A percentile compares a stretch with the other conserved stretches of the same genome.
Evolutionary conservation across 352 stramenopile species (phyloP).

Genomic region (Thraustotheca clavata): DNA sequence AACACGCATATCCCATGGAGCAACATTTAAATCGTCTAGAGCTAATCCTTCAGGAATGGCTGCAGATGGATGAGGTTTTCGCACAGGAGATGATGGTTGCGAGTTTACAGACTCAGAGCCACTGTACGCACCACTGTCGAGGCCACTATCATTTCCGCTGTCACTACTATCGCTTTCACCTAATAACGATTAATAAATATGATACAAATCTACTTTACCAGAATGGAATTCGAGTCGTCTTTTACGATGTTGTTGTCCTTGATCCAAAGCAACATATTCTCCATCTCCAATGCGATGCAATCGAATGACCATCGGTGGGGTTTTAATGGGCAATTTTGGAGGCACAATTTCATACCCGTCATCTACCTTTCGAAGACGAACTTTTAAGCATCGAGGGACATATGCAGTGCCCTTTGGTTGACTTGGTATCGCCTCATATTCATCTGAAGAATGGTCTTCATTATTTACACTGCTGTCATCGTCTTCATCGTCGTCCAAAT

Average conservation of each 20-base stretch:
- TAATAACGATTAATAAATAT: not conserved
- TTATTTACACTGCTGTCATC: not conserved
- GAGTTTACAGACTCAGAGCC: constrained; percentile 1
- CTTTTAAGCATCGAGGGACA: not conserved
- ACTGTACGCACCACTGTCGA: constrained; percentile 8
- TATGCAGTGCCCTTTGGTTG: not conserved
- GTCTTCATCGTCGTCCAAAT: not conserved
- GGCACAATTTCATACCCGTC: constrained; percentile 10
- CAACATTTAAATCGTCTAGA: not conserved
- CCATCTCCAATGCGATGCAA: constrained; percentile 1
- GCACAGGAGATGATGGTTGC: constrained; percentile 11
- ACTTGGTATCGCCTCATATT: not conserved
- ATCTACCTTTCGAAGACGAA: constrained; percentile 13
- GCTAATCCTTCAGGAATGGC: not conserved
- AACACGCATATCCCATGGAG: constrained; percentile 4
- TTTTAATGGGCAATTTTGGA: not conserved
- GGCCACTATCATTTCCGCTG: not conserved
- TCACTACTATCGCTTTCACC: constrained; percentile 12
- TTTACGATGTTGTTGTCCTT: not conserved
- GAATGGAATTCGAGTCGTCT: not conserved
- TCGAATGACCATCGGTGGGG: not conserved
- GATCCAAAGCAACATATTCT: not conserved
- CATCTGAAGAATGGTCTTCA: not conserved
- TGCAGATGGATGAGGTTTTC: not conserved
- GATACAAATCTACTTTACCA: not conserved